phyloP scores from a whole-genome alignment of 106 monocot species.

The Ottelia alismoides region DNA sequence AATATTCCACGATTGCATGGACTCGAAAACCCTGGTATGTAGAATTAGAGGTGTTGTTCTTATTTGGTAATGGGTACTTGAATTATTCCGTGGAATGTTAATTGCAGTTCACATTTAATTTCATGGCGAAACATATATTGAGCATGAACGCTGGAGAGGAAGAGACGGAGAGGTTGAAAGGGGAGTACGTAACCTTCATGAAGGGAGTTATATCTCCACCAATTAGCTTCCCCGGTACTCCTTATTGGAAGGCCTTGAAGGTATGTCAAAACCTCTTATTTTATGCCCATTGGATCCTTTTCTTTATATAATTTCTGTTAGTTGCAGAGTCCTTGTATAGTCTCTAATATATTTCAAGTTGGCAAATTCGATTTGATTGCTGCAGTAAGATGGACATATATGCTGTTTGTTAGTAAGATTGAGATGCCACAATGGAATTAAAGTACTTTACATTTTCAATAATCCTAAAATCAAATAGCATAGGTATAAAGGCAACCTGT shows the following conservation, averaged over 20 bases:
- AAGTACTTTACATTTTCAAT: too few species aligned
- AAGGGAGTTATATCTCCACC: conserved; percentile 21
- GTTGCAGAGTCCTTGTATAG: background rate
- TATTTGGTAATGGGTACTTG: too few species aligned
- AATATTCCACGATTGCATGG: too few species aligned
- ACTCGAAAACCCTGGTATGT: too few species aligned
- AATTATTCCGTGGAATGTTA: too few species aligned
- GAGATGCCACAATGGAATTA: too few species aligned
- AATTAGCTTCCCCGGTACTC: conserved; percentile 20
- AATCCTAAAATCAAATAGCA: too few species aligned
- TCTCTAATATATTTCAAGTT: conserved; percentile 4
- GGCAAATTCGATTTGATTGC: too few species aligned
- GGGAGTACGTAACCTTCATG: conserved; percentile 19
- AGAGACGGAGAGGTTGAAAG: conserved; percentile 18
- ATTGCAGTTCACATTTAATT: conserved; percentile 29
- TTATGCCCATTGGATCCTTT: background rate
- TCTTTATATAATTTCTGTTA: background rate
- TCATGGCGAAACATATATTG: conserved; percentile 28
- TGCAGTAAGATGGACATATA: too few species aligned
- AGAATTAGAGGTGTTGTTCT: background rate
- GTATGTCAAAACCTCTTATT: conserved; percentile 1
- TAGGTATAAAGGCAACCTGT: too few species aligned
- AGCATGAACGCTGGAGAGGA: conserved; percentile 19
- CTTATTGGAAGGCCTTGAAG: conserved; percentile 23
- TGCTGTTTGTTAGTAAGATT: too few species aligned